phyloP scores from a whole-genome alignment of 306 rosid genomes.

The Malus sieversii region DNA sequence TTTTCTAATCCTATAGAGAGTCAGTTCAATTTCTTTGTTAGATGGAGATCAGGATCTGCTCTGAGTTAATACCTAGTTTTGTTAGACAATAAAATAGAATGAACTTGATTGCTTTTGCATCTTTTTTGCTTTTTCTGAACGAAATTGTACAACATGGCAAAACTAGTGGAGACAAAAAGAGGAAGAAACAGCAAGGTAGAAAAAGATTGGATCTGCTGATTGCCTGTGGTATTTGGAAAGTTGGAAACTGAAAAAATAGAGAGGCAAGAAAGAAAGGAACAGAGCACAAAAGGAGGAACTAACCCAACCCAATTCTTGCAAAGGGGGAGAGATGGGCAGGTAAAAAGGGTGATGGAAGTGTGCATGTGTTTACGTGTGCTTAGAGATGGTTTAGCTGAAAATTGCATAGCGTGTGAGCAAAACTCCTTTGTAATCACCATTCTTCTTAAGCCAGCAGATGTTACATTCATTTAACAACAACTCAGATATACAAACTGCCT shows the following conservation, averaged over 20 bases:
- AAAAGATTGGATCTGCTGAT: slow-evolving; percentile 15
- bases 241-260: slow-evolving; percentile 31
- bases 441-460: slow-evolving; percentile 18
- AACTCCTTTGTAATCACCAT: slow-evolving; percentile 29
- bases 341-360: slow-evolving; percentile 23
- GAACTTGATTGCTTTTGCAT: background rate
- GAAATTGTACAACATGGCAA: slow-evolving; percentile 10
- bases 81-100: background rate
- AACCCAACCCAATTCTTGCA: slow-evolving; percentile 22
- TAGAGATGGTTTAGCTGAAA: slow-evolving; percentile 41
- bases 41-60: no score
- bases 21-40: no score
- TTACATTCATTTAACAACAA: slow-evolving; percentile 17
- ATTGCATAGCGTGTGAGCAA: slow-evolving; percentile 50
- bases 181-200: background rate
- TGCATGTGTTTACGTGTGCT: slow-evolving; percentile 26
- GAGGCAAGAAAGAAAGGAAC: slow-evolving; percentile 6
- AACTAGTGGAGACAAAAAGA: slow-evolving; percentile 9
- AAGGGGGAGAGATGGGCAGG: slow-evolving; percentile 9
- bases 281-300: slow-evolving; percentile 47
- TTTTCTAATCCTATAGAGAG: background rate
- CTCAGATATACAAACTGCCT: slow-evolving; percentile 16
- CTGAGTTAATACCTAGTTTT: background rate
- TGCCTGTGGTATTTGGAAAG: slow-evolving; percentile 23
- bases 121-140: background rate